Evolutionary conservation across 2,329 filamentous ascomycete genomes (phyloP), one percentile per base, ranked within the genome.

Genomic region (Colletotrichum zoysiae): DNA sequence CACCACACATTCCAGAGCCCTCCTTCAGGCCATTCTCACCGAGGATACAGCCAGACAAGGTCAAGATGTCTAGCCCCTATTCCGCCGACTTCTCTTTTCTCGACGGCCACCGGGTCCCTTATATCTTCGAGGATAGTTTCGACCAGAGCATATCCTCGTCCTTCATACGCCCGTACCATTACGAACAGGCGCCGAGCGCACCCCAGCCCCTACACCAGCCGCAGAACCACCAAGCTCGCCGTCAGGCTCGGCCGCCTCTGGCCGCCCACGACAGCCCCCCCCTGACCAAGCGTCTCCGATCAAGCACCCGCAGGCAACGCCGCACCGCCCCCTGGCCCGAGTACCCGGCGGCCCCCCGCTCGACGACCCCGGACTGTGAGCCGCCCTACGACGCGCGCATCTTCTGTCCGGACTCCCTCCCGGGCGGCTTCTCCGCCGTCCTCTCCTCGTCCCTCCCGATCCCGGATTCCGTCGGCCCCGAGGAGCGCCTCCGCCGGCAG

Each of bases 361-460:
- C 55, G 1, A 70, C 67, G 1, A 70, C 67, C 46, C 67, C 67
- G 0, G 46, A 70, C 16, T 16, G 30, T 1, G 48, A 53, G 20
- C 61, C 61, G 16, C 67, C 44, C 14, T 23, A 59, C 18, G 53
- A 53, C 26, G 48, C 62, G 23, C 48, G 30, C 23, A 16, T 35
- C 42, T 65, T 57, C 44, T 44, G 26, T 9, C 33, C 46, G 4
- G 18, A 38, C 7, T 18, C 30, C 38, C 33, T 66, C 55, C 62
- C 26, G 2, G 67, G 67, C n/a, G 23, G 44, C 46, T 65, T 59
- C 61, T 67, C 73, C 48, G 50, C 74, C 20, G 71, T 77, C 7
- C 69, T 74, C 7, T 68, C 76, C 12, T 71, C 76, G 20, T 67
- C 75, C 12, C 69, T 81, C 35, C 12, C n/a, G 8, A 62, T 81